Evolutionary conservation across 2,329 filamentous ascomycete genomes (phyloP), one percentile per base, ranked within the genome.

Genomic region (Colletotrichum caudatum): DNA sequence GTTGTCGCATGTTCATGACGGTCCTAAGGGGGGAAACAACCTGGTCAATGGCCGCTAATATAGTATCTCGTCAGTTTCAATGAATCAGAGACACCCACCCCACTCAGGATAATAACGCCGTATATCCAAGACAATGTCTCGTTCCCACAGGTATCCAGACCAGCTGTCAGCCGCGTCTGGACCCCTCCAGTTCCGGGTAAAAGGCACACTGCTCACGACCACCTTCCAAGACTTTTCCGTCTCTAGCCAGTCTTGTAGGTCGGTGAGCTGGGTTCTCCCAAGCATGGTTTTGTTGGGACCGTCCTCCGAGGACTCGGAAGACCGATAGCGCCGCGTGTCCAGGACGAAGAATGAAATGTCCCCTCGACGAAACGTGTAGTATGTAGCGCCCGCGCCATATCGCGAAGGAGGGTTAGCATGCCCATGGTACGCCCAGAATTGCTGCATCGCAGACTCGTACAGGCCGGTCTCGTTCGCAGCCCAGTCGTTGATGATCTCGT

Each of bases 401-500:
- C 76, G 20, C 77, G 80, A 57, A 50, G 90, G 88, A 3, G 91
- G 91, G 76, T 93, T 93, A 5, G 86, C 86, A 16, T 86, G 84
- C 53, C 87, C 87, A 67, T 93, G 91, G 76, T 93, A 93, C 75
- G 90, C 85, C 35, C 84, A 80, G 78, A 89, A 93, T 1, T 91
- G 89, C 64, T 91, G 89, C 48, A 87, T 87, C 1, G 91, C 91
- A 1, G 89, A 85, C 5, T 83, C 81, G 74, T 90, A 92, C 1
- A 91, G 85, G 3, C 87, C 87, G 0, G 88, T 91, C 51, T 86
- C 88, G 78, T 91, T 91, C 26, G 85, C 84, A 69, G 87, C 85
- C 91, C 91, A 93, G 79, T 93, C 91, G 70, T 93, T 93, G 16
- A 86, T 86, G 62, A 93, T 92, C 77, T 93, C 91, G 74, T 93